These are phyloP conservation scores for Colletotrichum noveboracense DNA, from an alignment of 2,329 filamentous ascomycete species.

Conservation along the genomic window DNA sequence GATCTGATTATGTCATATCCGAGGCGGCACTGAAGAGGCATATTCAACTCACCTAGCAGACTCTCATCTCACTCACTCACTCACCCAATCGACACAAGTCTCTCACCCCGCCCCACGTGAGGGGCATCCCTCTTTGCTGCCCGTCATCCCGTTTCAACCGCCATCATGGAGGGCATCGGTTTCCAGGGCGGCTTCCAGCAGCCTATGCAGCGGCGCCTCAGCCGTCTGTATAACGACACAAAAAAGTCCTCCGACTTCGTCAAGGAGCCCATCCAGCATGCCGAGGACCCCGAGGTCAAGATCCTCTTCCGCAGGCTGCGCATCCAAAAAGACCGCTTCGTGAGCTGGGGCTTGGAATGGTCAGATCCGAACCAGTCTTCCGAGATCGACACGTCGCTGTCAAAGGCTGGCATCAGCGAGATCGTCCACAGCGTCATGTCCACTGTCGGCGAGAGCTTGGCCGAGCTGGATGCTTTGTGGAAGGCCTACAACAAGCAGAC, in stretches of 20 bases:
- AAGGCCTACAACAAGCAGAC: slow-evolving; percentile 58
- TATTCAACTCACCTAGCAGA: background rate
- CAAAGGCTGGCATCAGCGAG: slow-evolving; percentile 77
- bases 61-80: background rate
- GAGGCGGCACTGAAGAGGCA: background rate
- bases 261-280: slow-evolving; percentile 66
- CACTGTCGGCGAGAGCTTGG: slow-evolving; percentile 80
- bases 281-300: slow-evolving; percentile 72
- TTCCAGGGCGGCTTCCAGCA: slow-evolving; percentile 57
- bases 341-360: slow-evolving; percentile 84
- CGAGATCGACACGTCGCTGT: slow-evolving; percentile 74
- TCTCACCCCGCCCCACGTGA: background rate
- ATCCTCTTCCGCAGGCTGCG: slow-evolving; percentile 76
- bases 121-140: slow-evolving; percentile 3
- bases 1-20: background rate
- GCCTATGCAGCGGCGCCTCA: slow-evolving; percentile 67
- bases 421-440: slow-evolving; percentile 80
- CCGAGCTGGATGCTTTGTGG: slow-evolving; percentile 78
- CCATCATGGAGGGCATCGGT: slow-evolving; percentile 56
- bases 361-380: slow-evolving; percentile 71
- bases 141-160: background rate
- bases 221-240: slow-evolving; percentile 80
- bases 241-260: slow-evolving; percentile 80
- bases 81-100: background rate
- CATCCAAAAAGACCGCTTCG: slow-evolving; percentile 80